Percentiles rank a stretch among this genome's conserved stretches.
Conservation (phyloP, 768 basidiomycete genomes). For the Vararia minispora region DNA sequence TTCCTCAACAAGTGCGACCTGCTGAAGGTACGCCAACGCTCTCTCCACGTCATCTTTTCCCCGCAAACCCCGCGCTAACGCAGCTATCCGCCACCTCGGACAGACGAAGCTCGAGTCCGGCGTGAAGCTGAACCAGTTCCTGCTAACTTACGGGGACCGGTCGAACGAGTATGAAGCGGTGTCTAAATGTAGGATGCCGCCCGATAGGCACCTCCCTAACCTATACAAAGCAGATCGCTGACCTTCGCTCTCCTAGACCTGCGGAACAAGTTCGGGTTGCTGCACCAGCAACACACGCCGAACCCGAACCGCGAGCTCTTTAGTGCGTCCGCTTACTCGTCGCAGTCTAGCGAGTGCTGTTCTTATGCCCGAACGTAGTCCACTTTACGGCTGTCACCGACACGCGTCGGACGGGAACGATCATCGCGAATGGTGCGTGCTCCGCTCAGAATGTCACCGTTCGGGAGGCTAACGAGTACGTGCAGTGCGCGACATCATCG, state of each 20-base stretch:
- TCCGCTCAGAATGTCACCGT: not conserved
- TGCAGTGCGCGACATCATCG: conserved; percentile 48
- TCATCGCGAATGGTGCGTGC: conserved; percentile 58
- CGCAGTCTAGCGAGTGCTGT: conserved; percentile 1
- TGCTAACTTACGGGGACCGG: conserved; percentile 61
- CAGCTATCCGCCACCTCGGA: not conserved
- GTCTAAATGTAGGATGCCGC: conserved; percentile 47
- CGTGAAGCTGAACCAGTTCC: conserved; percentile 56
- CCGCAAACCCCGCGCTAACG: not conserved
- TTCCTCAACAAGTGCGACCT: conserved; percentile 80
- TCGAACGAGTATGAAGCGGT: conserved; percentile 74
- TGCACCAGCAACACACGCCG: conserved; percentile 57
- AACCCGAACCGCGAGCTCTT: conserved; percentile 66
- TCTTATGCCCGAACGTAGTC: conserved; percentile 28
- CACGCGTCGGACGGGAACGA: conserved; percentile 58
- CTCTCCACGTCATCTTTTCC: not conserved
- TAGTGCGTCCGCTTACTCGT: conserved; percentile 32
- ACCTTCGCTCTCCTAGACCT: conserved; percentile 40
- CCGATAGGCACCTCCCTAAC: not conserved
- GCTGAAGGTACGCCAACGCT: conserved; percentile 36
- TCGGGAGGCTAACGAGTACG: not conserved
- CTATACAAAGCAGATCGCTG: not conserved
- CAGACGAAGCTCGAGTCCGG: conserved; percentile 71
- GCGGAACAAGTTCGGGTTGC: conserved; percentile 54
- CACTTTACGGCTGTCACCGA: conserved; percentile 80